Percentiles rank a stretch among this genome's conserved stretches.
Conservation (phyloP, 805 yeast species). For the Pichia paraexigua region DNA sequence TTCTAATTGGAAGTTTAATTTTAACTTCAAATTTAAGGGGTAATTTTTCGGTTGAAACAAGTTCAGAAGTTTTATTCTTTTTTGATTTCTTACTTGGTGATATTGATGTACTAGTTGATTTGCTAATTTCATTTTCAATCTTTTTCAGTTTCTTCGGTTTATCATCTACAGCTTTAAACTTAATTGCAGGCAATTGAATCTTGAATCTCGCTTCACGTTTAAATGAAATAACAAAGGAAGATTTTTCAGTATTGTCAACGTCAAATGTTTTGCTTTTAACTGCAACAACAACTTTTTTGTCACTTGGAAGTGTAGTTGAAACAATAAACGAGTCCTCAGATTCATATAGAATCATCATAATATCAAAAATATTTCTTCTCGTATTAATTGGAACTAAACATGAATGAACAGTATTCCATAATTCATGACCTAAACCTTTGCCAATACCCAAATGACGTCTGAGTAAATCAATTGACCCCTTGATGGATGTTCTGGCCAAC, state of each 20-base stretch:
- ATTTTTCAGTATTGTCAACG: slow-evolving; percentile 28
- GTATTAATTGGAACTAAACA: slow-evolving; percentile 51
- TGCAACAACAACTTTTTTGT: slow-evolving; percentile 56
- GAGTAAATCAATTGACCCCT: slow-evolving; percentile 58
- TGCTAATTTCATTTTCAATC: background rate
- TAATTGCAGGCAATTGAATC: slow-evolving; percentile 37
- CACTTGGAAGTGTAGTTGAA: slow-evolving; percentile 56
- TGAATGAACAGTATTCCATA: slow-evolving; percentile 68
- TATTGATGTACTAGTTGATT: background rate
- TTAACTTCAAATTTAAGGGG: slow-evolving; percentile 6
- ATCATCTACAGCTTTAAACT: slow-evolving; percentile 18
- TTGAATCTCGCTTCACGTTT: slow-evolving; percentile 53
- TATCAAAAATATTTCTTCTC: slow-evolving; percentile 53
- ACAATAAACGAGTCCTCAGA: slow-evolving; percentile 57
- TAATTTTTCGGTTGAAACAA: slow-evolving; percentile 1
- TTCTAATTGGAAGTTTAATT: slow-evolving; percentile 1
- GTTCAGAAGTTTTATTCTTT: background rate
- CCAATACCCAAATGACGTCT: slow-evolving; percentile 53
- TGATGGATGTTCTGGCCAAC: slow-evolving; percentile 53
- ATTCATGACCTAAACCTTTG: slow-evolving; percentile 43
- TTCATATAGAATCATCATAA: slow-evolving; percentile 57
- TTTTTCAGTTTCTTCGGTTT: background rate
- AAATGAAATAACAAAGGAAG: slow-evolving; percentile 34
- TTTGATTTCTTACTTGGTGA: background rate
- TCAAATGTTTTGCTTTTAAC: slow-evolving; percentile 23